Conservation (phyloP, 306 rosid species). For the Sesbania bispinosa region DNA sequence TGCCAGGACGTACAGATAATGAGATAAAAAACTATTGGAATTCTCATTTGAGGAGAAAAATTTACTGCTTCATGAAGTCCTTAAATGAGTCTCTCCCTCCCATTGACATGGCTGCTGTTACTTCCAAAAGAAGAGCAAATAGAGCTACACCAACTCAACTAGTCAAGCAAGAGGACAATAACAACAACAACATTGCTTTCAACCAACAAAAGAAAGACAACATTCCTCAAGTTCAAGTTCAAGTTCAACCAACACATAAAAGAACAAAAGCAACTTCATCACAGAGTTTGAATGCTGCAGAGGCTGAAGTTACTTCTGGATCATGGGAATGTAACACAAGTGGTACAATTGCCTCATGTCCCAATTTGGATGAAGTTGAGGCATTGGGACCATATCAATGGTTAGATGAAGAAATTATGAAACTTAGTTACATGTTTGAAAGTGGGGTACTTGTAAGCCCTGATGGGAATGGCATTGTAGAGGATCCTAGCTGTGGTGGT, state of each 20-base stretch:
- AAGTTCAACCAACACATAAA: neutral
- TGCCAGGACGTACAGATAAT: constrained; percentile 85
- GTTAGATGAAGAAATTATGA: constrained; percentile 43
- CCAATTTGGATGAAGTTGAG: constrained; percentile 27
- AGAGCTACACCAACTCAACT: constrained; percentile 18
- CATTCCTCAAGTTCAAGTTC: too few species aligned
- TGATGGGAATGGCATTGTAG: neutral
- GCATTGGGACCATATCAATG: constrained; percentile 40
- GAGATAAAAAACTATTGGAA: constrained; percentile 92
- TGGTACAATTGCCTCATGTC: neutral
- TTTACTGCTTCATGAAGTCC: constrained; percentile 52
- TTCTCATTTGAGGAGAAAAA: constrained; percentile 71
- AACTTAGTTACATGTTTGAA: constrained; percentile 32
- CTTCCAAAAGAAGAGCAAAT: constrained; percentile 28
- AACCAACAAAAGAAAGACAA: too few species aligned
- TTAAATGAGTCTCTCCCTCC: constrained; percentile 34
- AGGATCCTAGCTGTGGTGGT: neutral
- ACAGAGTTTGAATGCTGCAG: neutral
- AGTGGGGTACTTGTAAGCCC: neutral
- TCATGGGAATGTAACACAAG: too few species aligned
- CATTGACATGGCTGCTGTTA: constrained; percentile 26
- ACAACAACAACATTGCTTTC: neutral
- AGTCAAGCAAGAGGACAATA: constrained; percentile 19
- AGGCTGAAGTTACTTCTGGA: constrained; percentile 24
- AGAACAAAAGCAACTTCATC: neutral